Conservation (phyloP, 2,329 filamentous ascomycete species). For the Colletotrichum sidae region DNA sequence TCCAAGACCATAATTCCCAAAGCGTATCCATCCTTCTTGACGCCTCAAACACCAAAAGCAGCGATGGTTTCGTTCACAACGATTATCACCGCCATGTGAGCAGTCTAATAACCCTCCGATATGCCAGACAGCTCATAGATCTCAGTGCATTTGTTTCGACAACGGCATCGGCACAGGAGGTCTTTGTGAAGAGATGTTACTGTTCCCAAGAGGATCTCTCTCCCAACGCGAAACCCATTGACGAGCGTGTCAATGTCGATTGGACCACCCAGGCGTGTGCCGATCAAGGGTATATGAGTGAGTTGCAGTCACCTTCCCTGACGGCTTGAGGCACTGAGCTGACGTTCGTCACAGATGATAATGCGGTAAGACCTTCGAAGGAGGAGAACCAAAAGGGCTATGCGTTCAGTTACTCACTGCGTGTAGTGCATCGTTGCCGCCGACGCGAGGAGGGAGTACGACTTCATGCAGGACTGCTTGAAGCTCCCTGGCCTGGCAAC, state of each 20-base stretch:
- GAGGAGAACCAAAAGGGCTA: too few relatives aligned
- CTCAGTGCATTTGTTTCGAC: neutral
- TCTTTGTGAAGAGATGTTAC: neutral
- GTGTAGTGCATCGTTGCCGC: neutral
- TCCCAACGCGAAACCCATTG: neutral
- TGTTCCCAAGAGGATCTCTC: neutral
- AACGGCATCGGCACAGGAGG: neutral
- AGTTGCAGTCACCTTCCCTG: neutral
- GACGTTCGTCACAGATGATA: too few relatives aligned
- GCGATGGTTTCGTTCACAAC: too few relatives aligned
- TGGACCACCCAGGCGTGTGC: neutral
- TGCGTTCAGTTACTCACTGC: neutral
- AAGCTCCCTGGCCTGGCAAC: neutral
- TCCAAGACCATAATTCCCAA: too few relatives aligned
- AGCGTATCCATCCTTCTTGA: too few relatives aligned
- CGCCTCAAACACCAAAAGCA: too few relatives aligned
- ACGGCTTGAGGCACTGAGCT: too few relatives aligned
- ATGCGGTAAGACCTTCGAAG: too few relatives aligned
- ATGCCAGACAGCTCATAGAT: neutral
- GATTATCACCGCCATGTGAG: neutral
- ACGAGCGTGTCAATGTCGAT: neutral
- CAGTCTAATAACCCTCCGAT: neutral
- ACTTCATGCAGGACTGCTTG: neutral
- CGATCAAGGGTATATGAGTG: constrained; percentile 8
- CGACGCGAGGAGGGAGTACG: constrained; percentile 5